Conservation (phyloP, 371 early-diverging fungal genomes). For the Mucor sp. region DNA sequence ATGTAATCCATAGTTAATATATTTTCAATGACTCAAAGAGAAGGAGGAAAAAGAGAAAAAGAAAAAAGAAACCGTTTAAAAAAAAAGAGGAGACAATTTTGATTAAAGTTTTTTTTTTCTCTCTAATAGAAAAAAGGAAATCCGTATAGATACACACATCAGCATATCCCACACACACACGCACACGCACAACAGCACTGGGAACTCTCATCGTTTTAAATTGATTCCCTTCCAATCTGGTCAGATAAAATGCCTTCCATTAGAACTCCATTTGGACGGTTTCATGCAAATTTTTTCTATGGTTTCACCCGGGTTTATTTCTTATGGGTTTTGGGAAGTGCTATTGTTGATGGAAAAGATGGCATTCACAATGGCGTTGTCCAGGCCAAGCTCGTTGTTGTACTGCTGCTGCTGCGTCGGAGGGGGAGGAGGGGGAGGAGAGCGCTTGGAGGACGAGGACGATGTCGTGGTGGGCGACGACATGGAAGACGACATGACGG, state of each 20-base stretch:
- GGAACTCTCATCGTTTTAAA: background rate
- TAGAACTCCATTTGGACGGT: constrained; percentile 10
- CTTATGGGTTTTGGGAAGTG: constrained; percentile 10
- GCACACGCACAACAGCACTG: background rate
- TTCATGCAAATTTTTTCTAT: constrained; percentile 10
- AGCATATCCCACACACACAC: no score
- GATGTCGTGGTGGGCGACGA: constrained; percentile 30
- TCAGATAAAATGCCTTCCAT: background rate
- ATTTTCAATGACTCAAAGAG: background rate
- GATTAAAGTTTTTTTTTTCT: constrained; percentile 4
- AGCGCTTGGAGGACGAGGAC: constrained; percentile 17
- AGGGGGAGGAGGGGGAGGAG: constrained; percentile 4
- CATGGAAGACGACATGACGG: constrained; percentile 47
- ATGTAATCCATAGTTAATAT: constrained; percentile 28
- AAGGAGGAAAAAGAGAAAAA: background rate
- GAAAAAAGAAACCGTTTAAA: background rate
- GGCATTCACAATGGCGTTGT: constrained; percentile 49
- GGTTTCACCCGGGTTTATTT: constrained; percentile 3
- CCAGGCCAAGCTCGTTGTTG: constrained; percentile 47
- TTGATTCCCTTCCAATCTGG: background rate
- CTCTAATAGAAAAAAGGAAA: constrained; percentile 8
- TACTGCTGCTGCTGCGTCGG: constrained; percentile 17
- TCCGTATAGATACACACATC: no score
- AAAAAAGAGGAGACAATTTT: constrained; percentile 11
- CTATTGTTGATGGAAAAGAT: constrained; percentile 45